Evolutionary conservation across 2,329 filamentous ascomycete genomes (phyloP), one percentile per base, ranked within the genome.

Genomic region (Monosporascus sp.): DNA sequence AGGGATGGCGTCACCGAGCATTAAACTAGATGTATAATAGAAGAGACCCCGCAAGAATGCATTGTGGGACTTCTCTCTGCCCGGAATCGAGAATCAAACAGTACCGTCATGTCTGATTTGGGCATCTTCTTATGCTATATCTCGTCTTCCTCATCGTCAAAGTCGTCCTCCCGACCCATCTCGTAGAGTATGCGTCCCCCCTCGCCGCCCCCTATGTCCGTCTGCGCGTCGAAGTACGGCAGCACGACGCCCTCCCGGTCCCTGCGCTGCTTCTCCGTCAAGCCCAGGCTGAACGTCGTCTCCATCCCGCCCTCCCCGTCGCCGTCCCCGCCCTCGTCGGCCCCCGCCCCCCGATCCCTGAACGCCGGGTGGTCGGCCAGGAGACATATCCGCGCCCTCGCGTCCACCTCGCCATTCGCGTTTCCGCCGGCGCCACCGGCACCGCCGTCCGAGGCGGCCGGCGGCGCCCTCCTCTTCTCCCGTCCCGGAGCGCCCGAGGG

Each of bases 171-270:
- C 58, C 85, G 82, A 1, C 92, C 93, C 89, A 97, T 96, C 63
- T 97, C 93, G 69, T 99, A 99, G 65, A 99, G 68, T 60, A 99
- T 99, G 56, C 93, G 81, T 0, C 94, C 94, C 5, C 94, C 93
- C 64, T 96, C 91, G 0, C 92, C 92, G 0, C 83, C 80, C 1
- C 85, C 87, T 50, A 85, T 80, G 48, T 87, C 87, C 51, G 85
- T 89, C 78, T 99, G 94, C 24, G 94, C 94, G 75, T 99, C 94
- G 71, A 95, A 97, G 69, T 99, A 97, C 17, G 94, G 94, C 70
- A 97, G 69, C 41, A 97, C 89, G 8, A 99, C 89, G 0, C 88
- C 89, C 64, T 97, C 93, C 26, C 94, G 78, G 49, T 96, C 93
- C 59, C 80, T 79, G 62, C 88, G 82, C 74, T 99, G 94, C 74